A percentile compares a stretch with the other conserved stretches of the same genome.
These are phyloP conservation scores for Colletotrichum chlorophyti DNA, from an alignment of 2,329 filamentous ascomycete species.

Conservation along the genomic window DNA sequence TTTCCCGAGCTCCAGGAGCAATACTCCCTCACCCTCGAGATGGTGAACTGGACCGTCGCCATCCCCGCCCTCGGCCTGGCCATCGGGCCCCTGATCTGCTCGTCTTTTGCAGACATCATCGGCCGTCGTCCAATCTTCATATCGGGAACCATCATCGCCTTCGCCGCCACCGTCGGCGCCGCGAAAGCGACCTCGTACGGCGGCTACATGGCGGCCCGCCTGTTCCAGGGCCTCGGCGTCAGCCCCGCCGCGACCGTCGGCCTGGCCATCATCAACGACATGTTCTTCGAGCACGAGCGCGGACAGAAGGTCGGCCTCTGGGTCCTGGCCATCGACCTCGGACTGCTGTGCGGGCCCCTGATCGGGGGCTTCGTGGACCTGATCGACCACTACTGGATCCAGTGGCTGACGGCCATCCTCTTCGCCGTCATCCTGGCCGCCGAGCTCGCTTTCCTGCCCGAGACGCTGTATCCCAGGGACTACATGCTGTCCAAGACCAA, in stretches of 20 bases:
- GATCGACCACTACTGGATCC: constrained; percentile 56
- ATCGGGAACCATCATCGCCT: constrained; percentile 41
- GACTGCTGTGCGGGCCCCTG: constrained; percentile 50
- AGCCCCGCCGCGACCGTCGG: constrained; percentile 61
- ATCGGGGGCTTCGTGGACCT: constrained; percentile 59
- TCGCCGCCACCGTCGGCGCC: constrained; percentile 41
- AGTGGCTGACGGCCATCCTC: constrained; percentile 61
- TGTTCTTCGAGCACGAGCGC: constrained; percentile 63
- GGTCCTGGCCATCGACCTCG: constrained; percentile 62
- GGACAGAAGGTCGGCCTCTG: constrained; percentile 63
- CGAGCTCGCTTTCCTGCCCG: constrained; percentile 58
- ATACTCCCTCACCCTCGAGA: constrained; percentile 50
- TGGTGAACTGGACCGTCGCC: constrained; percentile 63
- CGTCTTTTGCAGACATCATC: constrained; percentile 55
- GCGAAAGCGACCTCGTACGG: constrained; percentile 45
- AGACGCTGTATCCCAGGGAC: constrained; percentile 62
- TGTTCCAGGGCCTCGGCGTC: constrained; percentile 64
- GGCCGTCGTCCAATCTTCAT: constrained; percentile 59
- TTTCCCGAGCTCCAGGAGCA: constrained; percentile 55
- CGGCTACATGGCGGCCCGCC: constrained; percentile 63
- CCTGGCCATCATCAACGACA: constrained; percentile 59
- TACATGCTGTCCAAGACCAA: constrained; percentile 46
- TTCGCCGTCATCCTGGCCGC: constrained; percentile 54
- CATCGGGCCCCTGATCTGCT: constrained; percentile 57
- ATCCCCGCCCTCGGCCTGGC: constrained; percentile 57